Conservation (phyloP, 495 filamentous ascomycete genomes). For the Hyaloscypha hepaticicola region DNA sequence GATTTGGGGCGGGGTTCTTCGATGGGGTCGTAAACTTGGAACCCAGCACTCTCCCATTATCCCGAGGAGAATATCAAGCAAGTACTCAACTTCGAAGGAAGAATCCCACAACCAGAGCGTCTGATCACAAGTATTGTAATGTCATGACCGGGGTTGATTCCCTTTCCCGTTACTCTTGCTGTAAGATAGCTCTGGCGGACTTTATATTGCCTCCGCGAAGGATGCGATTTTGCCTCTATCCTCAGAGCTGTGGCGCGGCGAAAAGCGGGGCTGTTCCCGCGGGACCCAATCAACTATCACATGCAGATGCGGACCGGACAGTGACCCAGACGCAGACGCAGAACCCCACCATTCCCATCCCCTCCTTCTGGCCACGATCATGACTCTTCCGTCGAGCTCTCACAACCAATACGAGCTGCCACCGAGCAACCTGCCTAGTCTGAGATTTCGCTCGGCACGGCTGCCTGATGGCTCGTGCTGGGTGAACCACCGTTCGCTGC, state of each 20-base stretch:
- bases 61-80: background rate
- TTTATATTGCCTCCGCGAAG: background rate
- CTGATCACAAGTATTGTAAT: background rate
- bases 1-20: background rate
- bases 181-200: background rate
- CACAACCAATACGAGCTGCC: slow-evolving; percentile 5
- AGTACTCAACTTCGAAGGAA: too few relatives aligned
- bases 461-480: too few relatives aligned
- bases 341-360: too few relatives aligned
- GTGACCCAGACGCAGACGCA: too few relatives aligned
- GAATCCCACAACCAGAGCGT: too few relatives aligned
- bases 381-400: background rate
- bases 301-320: too few relatives aligned
- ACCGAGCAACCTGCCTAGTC: background rate
- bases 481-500: too few relatives aligned
- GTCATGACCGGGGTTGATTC: background rate
- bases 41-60: background rate
- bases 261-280: too few relatives aligned
- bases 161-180: background rate
- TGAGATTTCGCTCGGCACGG: slow-evolving; percentile 5
- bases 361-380: background rate
- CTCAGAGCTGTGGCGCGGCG: too few relatives aligned
- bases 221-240: background rate
- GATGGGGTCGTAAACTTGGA: background rate
- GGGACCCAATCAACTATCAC: too few relatives aligned